Evolutionary conservation across 106 monocot species (phyloP), one percentile per base, ranked within the genome.

Genomic region (Chionographis japonica): DNA sequence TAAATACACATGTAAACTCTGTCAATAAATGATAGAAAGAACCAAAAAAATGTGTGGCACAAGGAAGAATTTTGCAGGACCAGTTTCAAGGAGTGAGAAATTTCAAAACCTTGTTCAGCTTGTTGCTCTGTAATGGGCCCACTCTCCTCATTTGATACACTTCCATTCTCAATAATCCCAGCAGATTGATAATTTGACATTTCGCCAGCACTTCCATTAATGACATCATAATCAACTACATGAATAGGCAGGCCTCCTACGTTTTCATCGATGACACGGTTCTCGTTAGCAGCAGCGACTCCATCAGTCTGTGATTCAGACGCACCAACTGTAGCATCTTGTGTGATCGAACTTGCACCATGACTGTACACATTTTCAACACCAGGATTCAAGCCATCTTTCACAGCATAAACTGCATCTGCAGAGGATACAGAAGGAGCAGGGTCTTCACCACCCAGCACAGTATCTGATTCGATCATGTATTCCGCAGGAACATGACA

Each of bases 171-270:
- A 16, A 62, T 14, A 74, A 56, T 72, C 52, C 51, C 80, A 6
- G 78, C 16, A 12, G 83, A 60, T 37, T 80, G 78, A 73, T 84
- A 87, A 56, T 64, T 70, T 12, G 40, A 65, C 16, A 66, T 37
- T 60, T 84, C 72, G 58, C 11, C 27, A 38, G 75, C 55, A 75
- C 58, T 61, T 66, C 84, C 92, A 69, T 85, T 88, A 16, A 58
- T 19, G 20, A 78, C 41, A 59, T 77, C 69, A 72, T 82, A 81
- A 56, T 51, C 80, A 56, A 69, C 68, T 19, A 63, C 1, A n/a
- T 75, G 75, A 10, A 16, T 19, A 36, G 46, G n/a, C 19, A 54
- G 41, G 17, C 40, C 37, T 10, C 55, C 51, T 39, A 43, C 35
- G 42, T 15, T 60, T 55, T 80, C 84, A 49, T 68, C 58, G 9